Evolutionary conservation across 2,329 filamentous ascomycete species (phyloP).

Genomic region (Alternaria panax): DNA sequence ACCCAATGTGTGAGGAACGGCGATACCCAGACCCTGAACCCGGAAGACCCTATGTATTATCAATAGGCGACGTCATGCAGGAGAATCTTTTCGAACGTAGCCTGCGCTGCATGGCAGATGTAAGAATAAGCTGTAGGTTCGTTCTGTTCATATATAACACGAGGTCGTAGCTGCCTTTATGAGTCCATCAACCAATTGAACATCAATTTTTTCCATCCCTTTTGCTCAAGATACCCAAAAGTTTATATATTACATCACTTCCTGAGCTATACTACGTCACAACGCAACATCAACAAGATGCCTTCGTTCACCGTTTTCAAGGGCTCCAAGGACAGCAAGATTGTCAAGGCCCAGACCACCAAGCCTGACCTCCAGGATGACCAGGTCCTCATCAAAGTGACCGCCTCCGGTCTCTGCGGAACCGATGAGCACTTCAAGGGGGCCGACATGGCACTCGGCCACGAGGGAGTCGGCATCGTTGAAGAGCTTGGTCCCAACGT

Average conservation of each 20-base stretch:
- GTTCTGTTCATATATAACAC: slow-evolving; percentile 20
- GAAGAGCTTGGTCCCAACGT: slow-evolving; percentile 57
- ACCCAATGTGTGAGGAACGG: slow-evolving; percentile 17
- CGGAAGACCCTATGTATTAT: slow-evolving; percentile 18
- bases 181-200: background rate
- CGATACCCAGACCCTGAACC: slow-evolving; percentile 19
- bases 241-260: background rate
- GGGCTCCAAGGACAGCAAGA: slow-evolving; percentile 65
- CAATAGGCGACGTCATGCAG: slow-evolving; percentile 32
- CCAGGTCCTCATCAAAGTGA: slow-evolving; percentile 69
- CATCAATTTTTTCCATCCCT: slow-evolving; percentile 1
- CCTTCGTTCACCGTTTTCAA: slow-evolving; percentile 69
- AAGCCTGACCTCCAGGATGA: slow-evolving; percentile 56
- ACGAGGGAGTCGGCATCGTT: slow-evolving; percentile 64
- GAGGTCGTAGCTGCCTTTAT: background rate
- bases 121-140: background rate
- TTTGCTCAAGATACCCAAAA: slow-evolving; percentile 3
- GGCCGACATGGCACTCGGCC: slow-evolving; percentile 59
- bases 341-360: slow-evolving; percentile 59
- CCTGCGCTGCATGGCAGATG: slow-evolving; percentile 1
- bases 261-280: background rate
- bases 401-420: slow-evolving; percentile 72
- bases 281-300: slow-evolving; percentile 33
- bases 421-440: slow-evolving; percentile 60
- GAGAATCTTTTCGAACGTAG: slow-evolving; percentile 21